Base-by-base conservation (phyloP, 2,329 filamentous ascomycete species). In the Nigrospora oryzae region DNA sequence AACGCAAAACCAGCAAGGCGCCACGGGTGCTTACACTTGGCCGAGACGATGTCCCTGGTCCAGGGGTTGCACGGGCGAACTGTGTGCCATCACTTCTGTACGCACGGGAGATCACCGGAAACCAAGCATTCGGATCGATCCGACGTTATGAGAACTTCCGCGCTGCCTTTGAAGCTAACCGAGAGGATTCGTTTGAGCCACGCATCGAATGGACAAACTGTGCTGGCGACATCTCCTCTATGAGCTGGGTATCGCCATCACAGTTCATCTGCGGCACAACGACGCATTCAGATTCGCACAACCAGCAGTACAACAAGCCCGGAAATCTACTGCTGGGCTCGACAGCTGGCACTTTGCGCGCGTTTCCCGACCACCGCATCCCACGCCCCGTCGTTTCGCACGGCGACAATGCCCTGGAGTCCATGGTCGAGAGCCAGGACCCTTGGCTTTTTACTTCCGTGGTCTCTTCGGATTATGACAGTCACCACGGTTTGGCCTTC, bases 381-480 rank as follows among this genome's bases (percentile, higher is more conserved):
- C 60, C 67, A 1, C 71, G 80, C 2, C 76, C 78, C 0, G 47
- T 73, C 0, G 69, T 81, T 1, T 61, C 69, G 12, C 70, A 69
- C 43, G 71, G 71, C 0, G 74, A 78, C 15, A 83, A 81, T 51
- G 67, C 77, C 0, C 69, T 70, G 3, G 63, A 70, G 2, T 74
- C 74, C 0, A 81, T 82, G 77, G 66, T 72, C 2, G 66, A 70
- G 48, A 77, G 71, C 35, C 78, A 82, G 49, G 75, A 79, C 40
- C 75, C 75, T 0, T 84, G 79, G 79, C 63, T 83, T 0, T 84
- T 81, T 52, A 74, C 77, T 0, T 82, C 80, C 0, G 79, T 84
- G 0, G 79, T 81, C 0, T 75, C 76, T 5, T 80, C 78, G 0
- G 76, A 80, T 43, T 78, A 77, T 50, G 74, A 77, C 46, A 52